Conservation (phyloP, 2,329 filamentous ascomycete genomes). For the Alternaria sp. region DNA sequence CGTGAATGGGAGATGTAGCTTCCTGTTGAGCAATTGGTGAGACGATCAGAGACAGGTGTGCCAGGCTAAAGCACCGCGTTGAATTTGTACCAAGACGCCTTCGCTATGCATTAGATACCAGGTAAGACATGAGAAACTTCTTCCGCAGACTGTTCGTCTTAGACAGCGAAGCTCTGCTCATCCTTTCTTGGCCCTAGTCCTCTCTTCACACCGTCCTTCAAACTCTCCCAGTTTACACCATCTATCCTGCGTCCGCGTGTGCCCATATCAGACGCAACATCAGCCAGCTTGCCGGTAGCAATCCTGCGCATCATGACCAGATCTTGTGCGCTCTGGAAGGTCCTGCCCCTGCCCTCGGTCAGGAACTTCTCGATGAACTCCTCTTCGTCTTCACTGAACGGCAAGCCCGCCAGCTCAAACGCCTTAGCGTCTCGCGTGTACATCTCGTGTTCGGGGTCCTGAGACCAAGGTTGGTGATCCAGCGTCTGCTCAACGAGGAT, state of each 20-base stretch:
- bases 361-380: slow-evolving; percentile 75
- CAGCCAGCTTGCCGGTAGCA: slow-evolving; percentile 66
- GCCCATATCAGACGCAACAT: slow-evolving; percentile 43
- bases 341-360: slow-evolving; percentile 67
- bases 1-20: background rate
- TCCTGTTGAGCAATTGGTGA: background rate
- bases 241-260: slow-evolving; percentile 54
- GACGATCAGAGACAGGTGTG: background rate
- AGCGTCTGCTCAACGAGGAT: slow-evolving; percentile 60
- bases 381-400: slow-evolving; percentile 74
- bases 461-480: slow-evolving; percentile 21
- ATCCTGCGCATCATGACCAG: slow-evolving; percentile 77
- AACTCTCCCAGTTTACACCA: slow-evolving; percentile 59
- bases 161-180: slow-evolving; percentile 26
- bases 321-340: slow-evolving; percentile 70
- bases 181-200: slow-evolving; percentile 46
- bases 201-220: slow-evolving; percentile 45
- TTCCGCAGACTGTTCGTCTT: background rate
- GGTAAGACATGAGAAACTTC: too few relatives aligned
- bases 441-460: slow-evolving; percentile 7
- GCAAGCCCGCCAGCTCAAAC: slow-evolving; percentile 74
- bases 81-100: background rate
- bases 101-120: background rate
- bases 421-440: slow-evolving; percentile 60
- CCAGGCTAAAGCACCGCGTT: background rate